Conservation (phyloP, 129 eudicot species). For the Rutidosis leptorrhynchoides region DNA sequence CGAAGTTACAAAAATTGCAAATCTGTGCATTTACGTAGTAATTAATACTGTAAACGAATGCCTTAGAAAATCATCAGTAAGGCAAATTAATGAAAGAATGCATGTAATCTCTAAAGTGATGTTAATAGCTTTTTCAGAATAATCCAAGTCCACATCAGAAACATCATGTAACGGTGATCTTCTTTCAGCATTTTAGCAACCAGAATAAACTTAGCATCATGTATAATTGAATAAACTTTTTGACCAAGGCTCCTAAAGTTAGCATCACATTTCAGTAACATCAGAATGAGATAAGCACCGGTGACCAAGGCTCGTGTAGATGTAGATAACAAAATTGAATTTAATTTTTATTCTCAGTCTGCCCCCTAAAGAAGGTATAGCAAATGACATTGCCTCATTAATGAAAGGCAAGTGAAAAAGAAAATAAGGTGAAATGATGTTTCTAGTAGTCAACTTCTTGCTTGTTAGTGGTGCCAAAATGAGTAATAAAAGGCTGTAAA, state of each 20-base stretch:
- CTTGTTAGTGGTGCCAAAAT: background rate
- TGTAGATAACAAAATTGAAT: background rate
- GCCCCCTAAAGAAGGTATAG: background rate
- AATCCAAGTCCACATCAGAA: background rate
- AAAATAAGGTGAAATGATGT: background rate
- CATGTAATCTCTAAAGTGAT: background rate
- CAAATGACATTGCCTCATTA: background rate
- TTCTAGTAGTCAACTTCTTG: no score
- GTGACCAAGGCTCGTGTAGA: background rate
- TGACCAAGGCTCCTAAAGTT: conserved; percentile 11
- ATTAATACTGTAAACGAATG: background rate
- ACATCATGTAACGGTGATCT: background rate
- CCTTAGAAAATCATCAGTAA: background rate
- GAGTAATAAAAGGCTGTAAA: background rate
- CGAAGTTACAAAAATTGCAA: background rate
- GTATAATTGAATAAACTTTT: background rate
- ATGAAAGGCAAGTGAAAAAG: background rate
- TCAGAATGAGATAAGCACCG: background rate
- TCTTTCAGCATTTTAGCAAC: conserved; percentile 1
- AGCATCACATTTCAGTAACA: background rate
- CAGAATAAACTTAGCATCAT: conserved; percentile 9
- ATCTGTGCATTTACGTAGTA: background rate
- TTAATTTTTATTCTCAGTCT: background rate
- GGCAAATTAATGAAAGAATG: background rate
- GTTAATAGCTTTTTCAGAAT: background rate